Evolutionary conservation across 1,284 basidiomycete species (phyloP).

Genomic region (Moesziomyces sp.): DNA sequence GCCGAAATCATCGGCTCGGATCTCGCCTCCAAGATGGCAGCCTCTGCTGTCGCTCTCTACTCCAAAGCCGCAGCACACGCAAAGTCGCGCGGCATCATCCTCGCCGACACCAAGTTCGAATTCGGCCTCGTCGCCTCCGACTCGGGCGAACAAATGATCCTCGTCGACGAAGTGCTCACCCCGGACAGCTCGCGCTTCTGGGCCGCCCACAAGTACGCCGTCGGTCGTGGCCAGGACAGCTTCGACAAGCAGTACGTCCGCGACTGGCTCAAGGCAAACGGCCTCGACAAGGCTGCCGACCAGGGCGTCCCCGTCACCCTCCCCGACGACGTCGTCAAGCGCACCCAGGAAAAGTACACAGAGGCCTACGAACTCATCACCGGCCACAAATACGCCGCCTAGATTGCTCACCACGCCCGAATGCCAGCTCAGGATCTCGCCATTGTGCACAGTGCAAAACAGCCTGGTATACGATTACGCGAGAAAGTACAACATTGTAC

Average conservation of each 20-base stretch:
- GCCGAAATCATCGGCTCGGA: constrained; percentile 64
- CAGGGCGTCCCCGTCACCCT: constrained; percentile 56
- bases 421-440: background rate
- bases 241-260: constrained; percentile 98
- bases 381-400: constrained; percentile 39
- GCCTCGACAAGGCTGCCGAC: constrained; percentile 58
- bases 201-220: constrained; percentile 79
- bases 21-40: constrained; percentile 75
- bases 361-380: constrained; percentile 64
- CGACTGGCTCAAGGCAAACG: constrained; percentile 75
- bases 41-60: constrained; percentile 78
- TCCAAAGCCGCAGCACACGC: constrained; percentile 82
- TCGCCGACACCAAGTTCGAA: constrained; percentile 94
- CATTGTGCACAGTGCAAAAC: background rate
- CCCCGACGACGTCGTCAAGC: constrained; percentile 59
- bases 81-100: constrained; percentile 81
- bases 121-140: constrained; percentile 75
- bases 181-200: constrained; percentile 98
- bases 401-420: background rate
- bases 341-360: constrained; percentile 62
- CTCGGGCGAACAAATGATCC: constrained; percentile 73
- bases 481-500: constrained; percentile 8
- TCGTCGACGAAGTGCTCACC: constrained; percentile 95
- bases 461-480: constrained; percentile 10
- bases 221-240: constrained; percentile 83